phyloP scores from a whole-genome alignment of 805 yeast genomes.

The Schwanniomyces sp. region DNA sequence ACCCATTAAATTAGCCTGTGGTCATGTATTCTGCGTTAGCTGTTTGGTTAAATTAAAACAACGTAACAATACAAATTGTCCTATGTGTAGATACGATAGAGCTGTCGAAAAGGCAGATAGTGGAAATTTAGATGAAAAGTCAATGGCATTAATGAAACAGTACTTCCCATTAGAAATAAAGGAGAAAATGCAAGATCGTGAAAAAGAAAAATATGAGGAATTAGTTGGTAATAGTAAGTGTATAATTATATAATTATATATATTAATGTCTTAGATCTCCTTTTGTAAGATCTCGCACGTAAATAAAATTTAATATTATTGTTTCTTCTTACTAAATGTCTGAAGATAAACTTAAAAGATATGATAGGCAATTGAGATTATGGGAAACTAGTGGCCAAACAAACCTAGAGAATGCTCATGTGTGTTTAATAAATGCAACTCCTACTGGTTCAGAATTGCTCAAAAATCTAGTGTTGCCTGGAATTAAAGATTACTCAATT shows the following conservation, averaged over 20 bases:
- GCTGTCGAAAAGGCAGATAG: conserved; percentile 62
- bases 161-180: conserved; percentile 71
- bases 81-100: conserved; percentile 56
- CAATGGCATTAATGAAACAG: conserved; percentile 52
- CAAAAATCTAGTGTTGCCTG: conserved; percentile 78
- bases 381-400: conserved; percentile 84
- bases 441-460: conserved; percentile 64
- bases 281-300: neutral
- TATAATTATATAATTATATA: conserved; percentile 9
- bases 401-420: conserved; percentile 52
- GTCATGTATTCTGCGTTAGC: conserved; percentile 70
- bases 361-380: conserved; percentile 84
- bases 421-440: conserved; percentile 61
- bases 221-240: conserved; percentile 17
- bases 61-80: conserved; percentile 59
- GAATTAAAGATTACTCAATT: conserved; percentile 64
- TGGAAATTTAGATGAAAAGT: conserved; percentile 54
- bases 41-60: conserved; percentile 70
- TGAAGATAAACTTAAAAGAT: conserved; percentile 50
- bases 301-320: neutral
- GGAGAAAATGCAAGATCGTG: conserved; percentile 55
- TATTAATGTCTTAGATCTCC: neutral
- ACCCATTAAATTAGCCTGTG: conserved; percentile 64
- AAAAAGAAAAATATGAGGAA: conserved; percentile 36
- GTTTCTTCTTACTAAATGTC: conserved; percentile 1